Base-by-base conservation (phyloP, 2,329 filamentous ascomycete genomes). In the Peltaster fructicola region DNA sequence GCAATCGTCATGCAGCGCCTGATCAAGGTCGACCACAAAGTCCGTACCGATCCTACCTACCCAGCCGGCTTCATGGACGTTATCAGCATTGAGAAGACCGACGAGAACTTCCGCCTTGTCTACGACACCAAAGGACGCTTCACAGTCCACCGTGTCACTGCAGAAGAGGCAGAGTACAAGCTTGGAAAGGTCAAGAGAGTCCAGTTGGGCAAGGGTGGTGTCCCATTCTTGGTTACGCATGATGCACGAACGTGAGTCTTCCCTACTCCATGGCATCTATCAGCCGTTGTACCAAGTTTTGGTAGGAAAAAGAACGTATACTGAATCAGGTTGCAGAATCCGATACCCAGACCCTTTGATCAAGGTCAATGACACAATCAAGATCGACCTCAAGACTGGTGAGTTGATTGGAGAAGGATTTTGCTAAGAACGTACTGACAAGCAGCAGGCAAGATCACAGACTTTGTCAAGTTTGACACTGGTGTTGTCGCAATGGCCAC, bases 151-250 rank as follows among this genome's bases (percentile, higher is more conserved):
- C 80, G 88, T 56, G 95, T 98, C 66, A 85, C 90, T 61, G 65
- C 73, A 47, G 88, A 95, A 70, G 88, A 98, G 79, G 84, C 85
- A 50, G 75, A 88, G 69, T 98, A 93, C 80, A 98, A 98, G 78
- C 72, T 98, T 51, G 84, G 84, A 71, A 98, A 95, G 73, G 88
- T 98, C 68, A 93, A 93, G 80, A 78, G 85, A 54, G 88, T 98
- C 39, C 88, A 98, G 71, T 73, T 98, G 52, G 88, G 88, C 70
- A 85, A 82, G 65, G 90, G 88, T 65, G 88, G 84, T 69, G 91
- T 98, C 75, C 88, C 88, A 90, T 98, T 92, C 84, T 93, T 95
- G 82, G 88, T 98, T 80, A 98, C 88, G 84, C 88, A 98, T 80
- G 88, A 98, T 88, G 88, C 88, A 67, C 78, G 88, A 82, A 98